These are phyloP conservation scores for Neurospora hispaniola DNA, from an alignment of 495 filamentous ascomycete genomes.

Conservation along the genomic window DNA sequence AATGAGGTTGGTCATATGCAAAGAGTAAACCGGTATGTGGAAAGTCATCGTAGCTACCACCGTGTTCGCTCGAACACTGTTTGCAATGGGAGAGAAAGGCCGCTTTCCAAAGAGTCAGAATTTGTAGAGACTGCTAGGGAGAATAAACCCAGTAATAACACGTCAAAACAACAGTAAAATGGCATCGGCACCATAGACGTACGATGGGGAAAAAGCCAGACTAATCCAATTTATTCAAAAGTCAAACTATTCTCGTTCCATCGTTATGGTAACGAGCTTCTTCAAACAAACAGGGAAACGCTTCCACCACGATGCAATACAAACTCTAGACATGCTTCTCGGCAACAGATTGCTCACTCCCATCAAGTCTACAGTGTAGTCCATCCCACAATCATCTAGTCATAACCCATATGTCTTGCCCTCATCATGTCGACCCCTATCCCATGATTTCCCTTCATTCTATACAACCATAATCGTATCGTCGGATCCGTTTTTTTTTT, in stretches of 20 bases:
- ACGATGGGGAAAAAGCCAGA: too few relatives aligned
- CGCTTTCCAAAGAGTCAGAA: too few relatives aligned
- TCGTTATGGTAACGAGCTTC: neutral
- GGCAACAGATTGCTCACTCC: neutral
- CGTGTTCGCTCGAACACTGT: too few relatives aligned
- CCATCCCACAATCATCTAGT: neutral
- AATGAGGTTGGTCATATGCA: too few relatives aligned
- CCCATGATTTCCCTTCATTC: neutral
- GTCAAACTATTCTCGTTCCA: neutral
- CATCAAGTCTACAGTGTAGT: neutral
- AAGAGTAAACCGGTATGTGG: too few relatives aligned
- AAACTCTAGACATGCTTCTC: neutral
- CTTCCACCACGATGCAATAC: neutral
- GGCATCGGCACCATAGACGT: too few relatives aligned
- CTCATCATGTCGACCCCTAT: neutral
- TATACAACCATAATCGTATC: neutral
- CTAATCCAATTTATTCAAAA: neutral
- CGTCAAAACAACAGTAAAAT: too few relatives aligned
- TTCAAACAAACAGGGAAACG: neutral
- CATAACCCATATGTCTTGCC: neutral
- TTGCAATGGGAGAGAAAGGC: too few relatives aligned
- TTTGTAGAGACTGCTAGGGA: too few relatives aligned
- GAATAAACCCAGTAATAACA: too few relatives aligned
- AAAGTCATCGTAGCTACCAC: too few relatives aligned
- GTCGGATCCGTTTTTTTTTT: neutral